Evolutionary conservation across 352 stramenopile genomes (phyloP).

Genomic region (Pythium biforme): DNA sequence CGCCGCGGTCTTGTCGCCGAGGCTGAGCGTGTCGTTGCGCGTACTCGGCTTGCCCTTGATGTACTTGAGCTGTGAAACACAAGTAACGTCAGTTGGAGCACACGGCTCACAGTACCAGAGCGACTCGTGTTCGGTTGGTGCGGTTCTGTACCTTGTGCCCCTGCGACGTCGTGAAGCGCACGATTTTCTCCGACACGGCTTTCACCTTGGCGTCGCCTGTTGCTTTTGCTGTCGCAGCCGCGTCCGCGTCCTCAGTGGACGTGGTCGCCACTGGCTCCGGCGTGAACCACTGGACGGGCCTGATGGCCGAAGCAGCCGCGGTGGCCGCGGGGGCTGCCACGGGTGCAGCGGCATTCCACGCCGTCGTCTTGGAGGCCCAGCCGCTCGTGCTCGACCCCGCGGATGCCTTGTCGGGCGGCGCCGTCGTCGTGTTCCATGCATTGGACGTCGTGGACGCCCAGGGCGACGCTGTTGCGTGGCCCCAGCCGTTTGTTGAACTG

Average conservation of each 20-base stretch:
- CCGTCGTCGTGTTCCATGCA: background rate
- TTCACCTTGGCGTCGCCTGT: background rate
- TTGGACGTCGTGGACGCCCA: constrained; percentile 2
- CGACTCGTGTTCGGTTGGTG: no score
- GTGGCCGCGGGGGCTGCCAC: background rate
- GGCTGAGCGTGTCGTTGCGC: constrained; percentile 56
- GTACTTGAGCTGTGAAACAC: constrained; percentile 55
- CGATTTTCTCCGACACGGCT: constrained; percentile 21
- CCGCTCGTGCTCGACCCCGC: background rate
- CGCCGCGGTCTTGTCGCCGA: constrained; percentile 42
- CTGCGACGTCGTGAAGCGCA: constrained; percentile 57
- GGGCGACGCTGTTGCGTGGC: constrained; percentile 4
- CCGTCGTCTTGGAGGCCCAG: constrained; percentile 27
- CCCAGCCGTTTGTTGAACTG: background rate
- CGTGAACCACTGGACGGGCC: constrained; percentile 23
- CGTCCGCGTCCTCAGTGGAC: background rate
- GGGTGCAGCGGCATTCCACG: constrained; percentile 25
- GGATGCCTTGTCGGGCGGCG: background rate
- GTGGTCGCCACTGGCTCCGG: background rate
- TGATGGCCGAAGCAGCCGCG: background rate
- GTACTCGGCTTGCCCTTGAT: constrained; percentile 58
- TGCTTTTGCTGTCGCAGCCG: background rate
- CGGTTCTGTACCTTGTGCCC: constrained; percentile 57
- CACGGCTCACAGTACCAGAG: no score
- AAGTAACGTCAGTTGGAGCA: background rate